Evolutionary conservation across 2,329 filamentous ascomycete genomes (phyloP).

Genomic region (Cyphellophora attinorum): DNA sequence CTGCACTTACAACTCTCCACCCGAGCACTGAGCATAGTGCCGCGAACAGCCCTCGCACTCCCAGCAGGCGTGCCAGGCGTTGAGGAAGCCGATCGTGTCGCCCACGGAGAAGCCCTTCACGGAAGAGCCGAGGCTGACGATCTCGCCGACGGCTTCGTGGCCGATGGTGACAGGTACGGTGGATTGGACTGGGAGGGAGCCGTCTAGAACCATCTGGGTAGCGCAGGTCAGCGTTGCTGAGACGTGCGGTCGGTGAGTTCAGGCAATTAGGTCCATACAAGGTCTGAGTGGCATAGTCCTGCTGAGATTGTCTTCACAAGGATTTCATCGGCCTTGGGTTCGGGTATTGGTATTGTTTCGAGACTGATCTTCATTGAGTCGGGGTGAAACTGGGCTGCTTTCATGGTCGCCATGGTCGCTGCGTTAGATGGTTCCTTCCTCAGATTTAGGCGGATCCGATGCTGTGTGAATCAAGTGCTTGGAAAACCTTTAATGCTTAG

Average conservation of each 20-base stretch:
- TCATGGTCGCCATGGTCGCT: no score
- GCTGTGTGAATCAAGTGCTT: no score
- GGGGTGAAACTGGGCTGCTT: no score
- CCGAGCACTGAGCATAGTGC: no score
- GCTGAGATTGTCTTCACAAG: no score
- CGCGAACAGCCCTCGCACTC: slow-evolving; percentile 4
- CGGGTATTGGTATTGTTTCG: no score
- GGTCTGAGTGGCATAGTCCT: slow-evolving; percentile 6
- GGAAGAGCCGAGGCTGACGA: slow-evolving; percentile 1
- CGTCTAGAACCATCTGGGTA: slow-evolving; percentile 6
- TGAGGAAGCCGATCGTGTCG: slow-evolving; percentile 5
- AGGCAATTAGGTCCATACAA: neutral
- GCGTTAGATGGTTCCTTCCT: no score
- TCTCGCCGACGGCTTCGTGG: slow-evolving; percentile 5
- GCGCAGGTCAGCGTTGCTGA: neutral
- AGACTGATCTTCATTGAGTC: no score
- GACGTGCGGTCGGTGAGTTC: neutral
- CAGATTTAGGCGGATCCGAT: no score
- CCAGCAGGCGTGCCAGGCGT: slow-evolving; percentile 4
- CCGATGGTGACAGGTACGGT: slow-evolving; percentile 5
- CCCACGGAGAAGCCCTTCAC: slow-evolving; percentile 2
- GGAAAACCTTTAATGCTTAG: no score
- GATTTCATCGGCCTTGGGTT: no score
- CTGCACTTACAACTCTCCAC: no score
- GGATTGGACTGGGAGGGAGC: slow-evolving; percentile 2